Percentiles rank a stretch among this genome's conserved stretches.
phyloP scores from a whole-genome alignment of 208 protist genomes.

The Leishmania aethiopica region DNA sequence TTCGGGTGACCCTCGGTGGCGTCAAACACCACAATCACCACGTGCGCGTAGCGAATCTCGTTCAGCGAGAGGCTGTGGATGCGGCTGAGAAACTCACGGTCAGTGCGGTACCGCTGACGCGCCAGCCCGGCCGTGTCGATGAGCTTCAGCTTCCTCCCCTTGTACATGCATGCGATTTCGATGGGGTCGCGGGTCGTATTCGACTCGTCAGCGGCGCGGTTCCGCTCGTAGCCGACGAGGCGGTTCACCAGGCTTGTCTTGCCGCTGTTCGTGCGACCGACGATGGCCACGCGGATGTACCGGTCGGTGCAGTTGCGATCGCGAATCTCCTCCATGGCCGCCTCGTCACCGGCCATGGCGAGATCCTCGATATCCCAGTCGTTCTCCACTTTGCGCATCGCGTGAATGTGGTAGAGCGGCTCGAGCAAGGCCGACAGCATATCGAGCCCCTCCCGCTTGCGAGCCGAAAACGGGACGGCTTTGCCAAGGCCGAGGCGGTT shows the following conservation, averaged over 20 bases:
- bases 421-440: conserved; percentile 70
- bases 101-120: conserved; percentile 71
- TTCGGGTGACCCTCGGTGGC: conserved; percentile 92
- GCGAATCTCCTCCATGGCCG: conserved; percentile 89
- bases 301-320: conserved; percentile 81
- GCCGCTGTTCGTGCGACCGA: conserved; percentile 93
- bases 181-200: conserved; percentile 94
- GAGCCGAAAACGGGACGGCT: conserved; percentile 74
- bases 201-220: conserved; percentile 73
- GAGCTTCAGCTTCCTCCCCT: conserved; percentile 85
- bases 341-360: conserved; percentile 79
- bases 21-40: conserved; percentile 91
- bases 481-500: conserved; percentile 70
- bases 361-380: conserved; percentile 91
- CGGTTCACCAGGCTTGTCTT: conserved; percentile 95
- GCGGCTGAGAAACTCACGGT: conserved; percentile 84
- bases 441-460: conserved; percentile 70
- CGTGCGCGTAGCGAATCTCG: conserved; percentile 87
- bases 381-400: conserved; percentile 78
- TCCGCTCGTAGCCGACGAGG: conserved; percentile 91
- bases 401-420: conserved; percentile 82
- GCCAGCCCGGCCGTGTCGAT: conserved; percentile 91
- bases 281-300: conserved; percentile 90
- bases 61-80: conserved; percentile 78
- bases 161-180: conserved; percentile 88